These are phyloP conservation scores for Fonsecaea monophora DNA, from an alignment of 2,329 filamentous ascomycete genomes.

Conservation along the genomic window DNA sequence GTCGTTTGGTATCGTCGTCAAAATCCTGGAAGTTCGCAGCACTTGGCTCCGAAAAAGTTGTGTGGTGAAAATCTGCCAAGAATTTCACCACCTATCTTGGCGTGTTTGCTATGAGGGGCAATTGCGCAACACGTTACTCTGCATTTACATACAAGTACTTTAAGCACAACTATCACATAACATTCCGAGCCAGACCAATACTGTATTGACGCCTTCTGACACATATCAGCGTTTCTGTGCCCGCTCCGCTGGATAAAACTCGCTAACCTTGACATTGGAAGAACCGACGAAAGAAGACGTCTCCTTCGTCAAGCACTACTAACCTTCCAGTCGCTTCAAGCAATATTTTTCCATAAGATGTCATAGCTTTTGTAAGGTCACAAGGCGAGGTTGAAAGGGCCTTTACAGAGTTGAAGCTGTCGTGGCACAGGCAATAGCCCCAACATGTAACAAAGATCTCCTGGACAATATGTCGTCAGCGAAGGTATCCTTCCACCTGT, in stretches of 20 bases:
- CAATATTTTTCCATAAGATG: background rate
- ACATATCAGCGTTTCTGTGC: background rate
- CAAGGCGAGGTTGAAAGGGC: background rate
- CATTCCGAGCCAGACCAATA: background rate
- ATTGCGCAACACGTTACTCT: background rate
- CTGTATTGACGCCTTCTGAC: background rate
- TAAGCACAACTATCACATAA: background rate
- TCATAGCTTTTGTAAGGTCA: background rate
- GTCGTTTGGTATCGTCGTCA: slow-evolving; percentile 19
- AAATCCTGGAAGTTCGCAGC: slow-evolving; percentile 16
- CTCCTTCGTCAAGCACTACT: background rate
- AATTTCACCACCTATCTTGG: slow-evolving; percentile 15
- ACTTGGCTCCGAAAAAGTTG: slow-evolving; percentile 19
- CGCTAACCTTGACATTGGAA: background rate
- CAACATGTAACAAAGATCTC: slow-evolving; percentile 22
- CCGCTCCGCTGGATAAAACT: background rate
- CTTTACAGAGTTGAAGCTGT: slow-evolving; percentile 15
- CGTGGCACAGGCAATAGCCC: slow-evolving; percentile 23
- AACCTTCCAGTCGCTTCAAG: background rate
- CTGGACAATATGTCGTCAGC: slow-evolving; percentile 9
- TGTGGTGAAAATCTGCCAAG: slow-evolving; percentile 22
- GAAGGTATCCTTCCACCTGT: background rate
- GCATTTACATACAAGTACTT: background rate
- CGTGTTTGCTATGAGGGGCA: background rate
- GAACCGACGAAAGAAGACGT: background rate